These are phyloP conservation scores for Emmonsia crescens DNA, from an alignment of 2,329 filamentous ascomycete species.

Conservation along the genomic window DNA sequence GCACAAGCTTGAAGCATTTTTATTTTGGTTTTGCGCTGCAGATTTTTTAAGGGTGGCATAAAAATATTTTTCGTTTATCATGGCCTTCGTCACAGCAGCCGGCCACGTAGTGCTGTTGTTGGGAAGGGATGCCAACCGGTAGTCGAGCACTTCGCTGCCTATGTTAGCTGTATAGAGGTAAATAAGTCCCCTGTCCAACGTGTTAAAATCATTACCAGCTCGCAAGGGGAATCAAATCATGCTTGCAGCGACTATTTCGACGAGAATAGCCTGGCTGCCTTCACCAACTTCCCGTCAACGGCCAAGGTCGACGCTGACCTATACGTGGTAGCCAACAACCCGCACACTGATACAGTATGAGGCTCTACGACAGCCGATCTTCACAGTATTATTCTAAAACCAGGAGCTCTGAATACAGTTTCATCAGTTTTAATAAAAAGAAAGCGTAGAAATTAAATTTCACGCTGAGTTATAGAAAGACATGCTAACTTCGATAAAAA, in stretches of 20 bases:
- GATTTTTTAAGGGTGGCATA: background rate
- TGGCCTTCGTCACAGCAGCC: background rate
- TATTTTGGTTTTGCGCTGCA: too few species aligned
- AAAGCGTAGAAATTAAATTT: background rate
- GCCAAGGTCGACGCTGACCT: background rate
- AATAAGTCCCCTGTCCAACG: too few species aligned
- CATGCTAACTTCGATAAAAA: constrained; percentile 1
- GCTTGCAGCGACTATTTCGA: too few species aligned
- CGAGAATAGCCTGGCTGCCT: too few species aligned
- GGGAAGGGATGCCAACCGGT: too few species aligned
- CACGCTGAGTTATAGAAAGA: background rate
- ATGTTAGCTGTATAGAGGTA: too few species aligned
- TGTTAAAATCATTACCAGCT: too few species aligned
- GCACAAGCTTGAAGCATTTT: too few species aligned
- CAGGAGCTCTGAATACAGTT: background rate
- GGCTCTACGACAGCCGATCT: background rate
- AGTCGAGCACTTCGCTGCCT: too few species aligned
- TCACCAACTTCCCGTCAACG: background rate
- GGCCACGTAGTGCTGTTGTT: too few species aligned
- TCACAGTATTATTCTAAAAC: background rate
- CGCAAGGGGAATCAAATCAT: too few species aligned
- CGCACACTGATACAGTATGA: background rate
- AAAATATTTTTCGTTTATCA: too few species aligned
- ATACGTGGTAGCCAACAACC: background rate
- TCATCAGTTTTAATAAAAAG: background rate